Evolutionary conservation across 116 monocot genomes (phyloP).

Genomic region (Cymodocea nodosa): DNA sequence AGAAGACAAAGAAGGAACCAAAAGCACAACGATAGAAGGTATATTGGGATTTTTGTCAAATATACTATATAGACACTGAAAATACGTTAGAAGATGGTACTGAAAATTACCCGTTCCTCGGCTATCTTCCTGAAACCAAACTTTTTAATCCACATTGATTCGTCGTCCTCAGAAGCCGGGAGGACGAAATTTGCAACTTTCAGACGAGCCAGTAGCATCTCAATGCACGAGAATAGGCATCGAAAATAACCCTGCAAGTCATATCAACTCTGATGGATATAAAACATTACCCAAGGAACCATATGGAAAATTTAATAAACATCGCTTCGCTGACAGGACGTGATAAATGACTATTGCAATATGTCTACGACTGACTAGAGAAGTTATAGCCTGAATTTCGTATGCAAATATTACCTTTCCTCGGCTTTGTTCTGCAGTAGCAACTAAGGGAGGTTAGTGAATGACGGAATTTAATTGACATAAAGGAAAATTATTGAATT

Average conservation of each 20-base stretch:
- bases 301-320: not conserved
- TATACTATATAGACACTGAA: too few relatives aligned
- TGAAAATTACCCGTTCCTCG: constrained; percentile 20
- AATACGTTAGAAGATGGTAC: too few relatives aligned
- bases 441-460: too few relatives aligned
- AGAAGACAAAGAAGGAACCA: too few relatives aligned
- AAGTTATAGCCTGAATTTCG: too few relatives aligned
- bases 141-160: constrained; percentile 38
- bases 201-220: constrained; percentile 20
- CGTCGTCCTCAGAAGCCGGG: constrained; percentile 29
- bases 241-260: constrained; percentile 41
- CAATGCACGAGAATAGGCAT: constrained; percentile 31
- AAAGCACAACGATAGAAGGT: too few relatives aligned
- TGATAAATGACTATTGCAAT: too few relatives aligned
- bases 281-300: not conserved
- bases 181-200: constrained; percentile 32
- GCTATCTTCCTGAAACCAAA: constrained; percentile 40
- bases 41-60: too few relatives aligned
- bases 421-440: constrained; percentile 16
- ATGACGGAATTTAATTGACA: too few relatives aligned
- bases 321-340: too few relatives aligned
- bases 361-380: too few relatives aligned
- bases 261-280: not conserved
- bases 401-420: constrained; percentile 21
- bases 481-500: too few relatives aligned